These are phyloP conservation scores for Linderina pennispora DNA, from an alignment of 192 early-diverging fungal species.

Conservation along the genomic window DNA sequence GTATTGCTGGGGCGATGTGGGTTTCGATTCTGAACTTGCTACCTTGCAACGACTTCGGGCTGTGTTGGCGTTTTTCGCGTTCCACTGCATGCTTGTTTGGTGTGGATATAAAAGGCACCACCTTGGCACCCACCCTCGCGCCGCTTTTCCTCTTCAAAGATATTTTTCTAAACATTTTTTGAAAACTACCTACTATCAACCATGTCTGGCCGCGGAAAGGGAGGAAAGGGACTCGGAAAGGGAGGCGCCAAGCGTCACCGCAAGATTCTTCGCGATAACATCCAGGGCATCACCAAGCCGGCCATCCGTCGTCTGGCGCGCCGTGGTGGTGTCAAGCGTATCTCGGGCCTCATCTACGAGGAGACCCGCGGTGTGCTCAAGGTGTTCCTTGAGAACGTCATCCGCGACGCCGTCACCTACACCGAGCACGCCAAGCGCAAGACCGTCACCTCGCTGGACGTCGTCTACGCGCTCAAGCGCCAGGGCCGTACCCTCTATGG, in stretches of 20 bases:
- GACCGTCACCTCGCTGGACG: constrained; percentile 99
- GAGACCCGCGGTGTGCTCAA: constrained; percentile 98
- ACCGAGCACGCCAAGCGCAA: constrained; percentile 98
- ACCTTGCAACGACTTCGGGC: too few species aligned
- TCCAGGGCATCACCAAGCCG: constrained; percentile 93
- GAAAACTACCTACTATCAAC: constrained; percentile 24
- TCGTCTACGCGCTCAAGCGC: constrained; percentile 97
- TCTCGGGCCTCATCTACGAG: constrained; percentile 99
- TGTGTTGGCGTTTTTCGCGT: too few species aligned
- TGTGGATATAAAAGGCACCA: too few species aligned
- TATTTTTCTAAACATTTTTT: too few species aligned
- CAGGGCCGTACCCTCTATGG: constrained; percentile 94
- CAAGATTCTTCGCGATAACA: constrained; percentile 99
- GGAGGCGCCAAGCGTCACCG: constrained; percentile 99
- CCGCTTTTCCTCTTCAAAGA: too few species aligned
- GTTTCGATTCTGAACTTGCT: too few species aligned
- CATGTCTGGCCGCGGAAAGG: constrained; percentile 99
- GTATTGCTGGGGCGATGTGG: too few species aligned
- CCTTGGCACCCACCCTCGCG: too few species aligned
- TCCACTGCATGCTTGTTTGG: too few species aligned
- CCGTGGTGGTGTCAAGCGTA: constrained; percentile 99
- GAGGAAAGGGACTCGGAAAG: constrained; percentile 99
- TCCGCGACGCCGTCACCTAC: constrained; percentile 98
- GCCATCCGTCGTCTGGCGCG: constrained; percentile 98
- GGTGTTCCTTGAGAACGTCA: constrained; percentile 98